A percentile compares a stretch with the other conserved stretches of the same genome.
These are phyloP conservation scores for Lachancea cidri DNA, from an alignment of 805 yeast genomes.

Conservation along the genomic window DNA sequence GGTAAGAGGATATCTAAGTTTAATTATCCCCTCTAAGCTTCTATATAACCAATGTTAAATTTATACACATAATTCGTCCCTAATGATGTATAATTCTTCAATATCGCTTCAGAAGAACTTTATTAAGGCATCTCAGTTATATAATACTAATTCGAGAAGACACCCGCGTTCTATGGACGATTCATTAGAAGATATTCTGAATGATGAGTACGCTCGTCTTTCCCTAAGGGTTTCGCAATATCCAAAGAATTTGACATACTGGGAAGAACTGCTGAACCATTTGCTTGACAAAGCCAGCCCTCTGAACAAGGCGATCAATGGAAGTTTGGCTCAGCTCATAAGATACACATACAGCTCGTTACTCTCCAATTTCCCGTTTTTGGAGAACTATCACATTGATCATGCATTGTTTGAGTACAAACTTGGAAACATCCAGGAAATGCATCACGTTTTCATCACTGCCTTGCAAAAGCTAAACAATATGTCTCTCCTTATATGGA, in stretches of 20 bases:
- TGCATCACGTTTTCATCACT: conserved; percentile 23
- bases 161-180: conserved; percentile 3
- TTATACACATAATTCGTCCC: too few species aligned
- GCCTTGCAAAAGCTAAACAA: conserved; percentile 24
- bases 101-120: too few species aligned
- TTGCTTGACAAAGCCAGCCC: conserved; percentile 22
- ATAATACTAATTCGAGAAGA: too few species aligned
- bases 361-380: conserved; percentile 27
- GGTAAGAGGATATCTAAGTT: too few species aligned
- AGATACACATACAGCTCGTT: conserved; percentile 26
- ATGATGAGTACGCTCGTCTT: conserved; percentile 23
- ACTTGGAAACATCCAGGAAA: conserved; percentile 24
- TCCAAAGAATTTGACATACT: conserved; percentile 24
- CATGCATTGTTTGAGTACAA: conserved; percentile 32
- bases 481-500: conserved; percentile 31
- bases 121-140: too few species aligned
- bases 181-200: conserved; percentile 6
- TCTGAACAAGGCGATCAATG: conserved; percentile 22
- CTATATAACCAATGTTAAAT: too few species aligned
- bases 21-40: too few species aligned
- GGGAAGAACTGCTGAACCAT: conserved; percentile 31
- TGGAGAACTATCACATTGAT: conserved; percentile 33
- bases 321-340: conserved; percentile 17
- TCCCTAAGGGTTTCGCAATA: conserved; percentile 23
- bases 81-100: too few species aligned